Evolutionary conservation across 164 flowering plant species (phyloP).

Genomic region (Sextonia rubra): DNA sequence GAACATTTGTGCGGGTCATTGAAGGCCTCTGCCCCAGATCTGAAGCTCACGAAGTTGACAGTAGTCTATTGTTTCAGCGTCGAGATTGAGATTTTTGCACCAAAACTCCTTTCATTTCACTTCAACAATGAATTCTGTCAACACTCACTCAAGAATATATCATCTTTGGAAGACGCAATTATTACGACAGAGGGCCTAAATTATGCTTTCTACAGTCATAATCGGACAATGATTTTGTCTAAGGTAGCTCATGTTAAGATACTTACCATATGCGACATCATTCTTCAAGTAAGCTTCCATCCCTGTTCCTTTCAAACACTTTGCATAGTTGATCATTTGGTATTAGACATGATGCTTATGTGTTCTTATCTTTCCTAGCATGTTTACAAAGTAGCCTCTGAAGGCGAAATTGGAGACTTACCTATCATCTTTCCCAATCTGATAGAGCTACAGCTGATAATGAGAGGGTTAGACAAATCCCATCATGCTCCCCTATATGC

Average conservation of each 20-base stretch:
- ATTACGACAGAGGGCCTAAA: not conserved
- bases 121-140: not conserved
- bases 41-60: slow-evolving; percentile 5
- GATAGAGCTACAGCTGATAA: slow-evolving; percentile 10
- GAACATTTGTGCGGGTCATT: not conserved
- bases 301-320: too few relatives aligned
- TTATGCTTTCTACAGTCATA: not conserved
- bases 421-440: slow-evolving; percentile 11
- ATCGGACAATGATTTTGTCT: not conserved
- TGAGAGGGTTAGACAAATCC: not conserved
- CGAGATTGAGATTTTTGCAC: slow-evolving; percentile 4
- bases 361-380: slow-evolving; percentile 3
- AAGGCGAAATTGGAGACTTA: not conserved
- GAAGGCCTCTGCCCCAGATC: slow-evolving; percentile 1
- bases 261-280: not conserved
- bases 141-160: not conserved
- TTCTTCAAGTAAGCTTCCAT: not conserved
- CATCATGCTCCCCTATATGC: not conserved
- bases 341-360: too few relatives aligned
- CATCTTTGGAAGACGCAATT: slow-evolving; percentile 2
- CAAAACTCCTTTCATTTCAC: slow-evolving; percentile 10
- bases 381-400: not conserved
- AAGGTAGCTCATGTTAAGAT: not conserved
- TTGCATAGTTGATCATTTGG: too few relatives aligned
- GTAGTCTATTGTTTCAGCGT: not conserved